Evolutionary conservation across 805 yeast species (phyloP), one percentile per base, ranked within the genome.

Genomic region (Lipomyces kockii): DNA sequence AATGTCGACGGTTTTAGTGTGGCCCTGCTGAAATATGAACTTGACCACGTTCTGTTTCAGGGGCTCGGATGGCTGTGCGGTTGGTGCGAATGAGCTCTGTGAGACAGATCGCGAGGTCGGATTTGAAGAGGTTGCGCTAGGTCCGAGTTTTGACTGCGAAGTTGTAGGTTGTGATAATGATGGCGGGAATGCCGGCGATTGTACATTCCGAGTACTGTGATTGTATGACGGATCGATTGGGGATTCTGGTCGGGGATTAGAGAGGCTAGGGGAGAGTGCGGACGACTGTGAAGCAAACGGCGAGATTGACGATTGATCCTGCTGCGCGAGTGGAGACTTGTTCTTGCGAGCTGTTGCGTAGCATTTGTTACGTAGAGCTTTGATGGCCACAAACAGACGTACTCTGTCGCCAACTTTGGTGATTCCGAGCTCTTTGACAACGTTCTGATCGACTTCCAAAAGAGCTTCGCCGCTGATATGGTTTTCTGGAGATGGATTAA

Each of bases 391-490:
- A 73, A 88, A 86, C 11, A 94, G 78, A 35, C 89, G 81, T 25
- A 94, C 81, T 34, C 97, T 80, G 76, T 95, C 98, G 0, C 98
- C 98, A 17, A 94, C 85, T 71, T 86, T 89, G n/a, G 73, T 70
- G 11, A 94, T 78, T 0, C 97, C 97, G 11, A 95, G 76, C 65
- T 89, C 95, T 59, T 83, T 85, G 64, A 94, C 82, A 0, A 92
- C 85, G 6, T 79, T 81, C 55, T 84, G 81, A 73, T 91, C 97
- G 56, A 88, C 78, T 67, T 86, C 89, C 3, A 86, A 79, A 7
- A 89, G 71, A 6, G 89, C 78, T 62, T 87, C 90, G 27, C 81
- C 79, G 0, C 87, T 82, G 69, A 89, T 83, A 29, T 85, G 88
- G 74, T 87, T 81, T 20, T 84, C 84, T 27, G 65, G 34, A 20